Evolutionary conservation across 2,329 filamentous ascomycete genomes (phyloP), one percentile per base, ranked within the genome.

Genomic region (Dactylellina haptotyla): DNA sequence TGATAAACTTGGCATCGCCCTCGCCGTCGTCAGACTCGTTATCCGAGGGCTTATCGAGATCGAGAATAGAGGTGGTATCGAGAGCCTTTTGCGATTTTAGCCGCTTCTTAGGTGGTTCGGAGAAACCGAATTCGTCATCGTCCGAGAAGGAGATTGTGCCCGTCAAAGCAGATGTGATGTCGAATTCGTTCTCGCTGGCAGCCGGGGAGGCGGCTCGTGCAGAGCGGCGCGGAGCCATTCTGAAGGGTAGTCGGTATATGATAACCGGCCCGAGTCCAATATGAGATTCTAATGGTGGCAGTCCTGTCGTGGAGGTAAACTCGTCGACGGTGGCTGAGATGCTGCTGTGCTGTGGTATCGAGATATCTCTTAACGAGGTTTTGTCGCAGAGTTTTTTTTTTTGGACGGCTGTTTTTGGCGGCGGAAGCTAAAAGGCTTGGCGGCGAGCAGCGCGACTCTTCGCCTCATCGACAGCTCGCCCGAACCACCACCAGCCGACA

Each of bases 1-100:
- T 92, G 81, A 99, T 99, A 79, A 97, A 98, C 0, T 90, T 90
- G 79, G 90, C 93, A 79, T 99, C 93, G 16, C 83, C 84, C 41
- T 84, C 83, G 14, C 82, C 82, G 26, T 84, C 88, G 51, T 89
- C 89, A 39, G 86, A 87, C 10, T 82, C 83, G 16, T 78, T 81
- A 1, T 83, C 85, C 39, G 84, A 84, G n/a, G 82, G 81, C 41
- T 83, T 82, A n/a, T 80, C 84, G 72, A 80, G 83, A 67, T 89
- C 86, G 51, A 92, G 82, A 48, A 92, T 85, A 56, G 86, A 85
- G 58, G 85, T 85, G 41, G 86, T 84, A 76, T 89, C 86, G 54
- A 89, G 83, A 56, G 85, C 84, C 82, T 81, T 50, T 81, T 80
- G 51, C 77, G 77, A 54, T 72, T 79, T 59, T 76, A 80, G 69